Evolutionary conservation across 2,329 filamentous ascomycete species (phyloP), one percentile per base, ranked within the genome.

Genomic region (Rhytidhysteron rufulum): DNA sequence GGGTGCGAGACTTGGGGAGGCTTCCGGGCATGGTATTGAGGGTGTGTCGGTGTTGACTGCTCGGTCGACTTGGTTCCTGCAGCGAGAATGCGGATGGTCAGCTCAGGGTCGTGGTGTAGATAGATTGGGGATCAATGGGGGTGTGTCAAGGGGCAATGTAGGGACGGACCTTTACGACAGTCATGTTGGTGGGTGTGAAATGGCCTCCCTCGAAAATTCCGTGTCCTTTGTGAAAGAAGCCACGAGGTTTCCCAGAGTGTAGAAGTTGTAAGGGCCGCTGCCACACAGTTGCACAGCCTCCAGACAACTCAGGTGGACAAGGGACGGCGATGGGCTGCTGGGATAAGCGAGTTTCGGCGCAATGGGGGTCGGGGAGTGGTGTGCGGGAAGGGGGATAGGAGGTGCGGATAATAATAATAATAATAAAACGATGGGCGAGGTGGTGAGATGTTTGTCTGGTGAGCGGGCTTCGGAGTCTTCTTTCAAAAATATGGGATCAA

Each of bases 1-100:
- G 87, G 54, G 81, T 82, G 60, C 89, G 84, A 48, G 81, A 79
- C 69, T 86, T 83, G 37, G 85, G 74, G 39, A 78, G 67, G 55
- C 73, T 77, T 48, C 83, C 80, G 51, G 77, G 73, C 55, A 74
- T 53, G 57, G 74, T 74, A 57, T 80, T 66, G 42, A 66, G 54
- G 34, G 63, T 70, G 39, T 67, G 64, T 43, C 71, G 69, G 57
- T 73, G 69, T 47, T 70, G 67, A 52, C 60, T 68, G 29, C 62
- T 51, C 21, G 68, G 68, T 45, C 70, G 67, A 47, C 67, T 66
- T 54, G 60, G 55, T 53, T 66, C 62, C 62, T 66, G 53, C 37
- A 43, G 45, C 20, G 40, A 31, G 41, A 49, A 27, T 13, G 41
- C 35, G 38, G 22, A n/a, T 38, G 33, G 59, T 66, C 48, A 65